A percentile compares a stretch with the other conserved stretches of the same genome.
These are phyloP conservation scores for Gardenia jasminoides DNA, from an alignment of 257 asterid genomes.

Conservation along the genomic window DNA sequence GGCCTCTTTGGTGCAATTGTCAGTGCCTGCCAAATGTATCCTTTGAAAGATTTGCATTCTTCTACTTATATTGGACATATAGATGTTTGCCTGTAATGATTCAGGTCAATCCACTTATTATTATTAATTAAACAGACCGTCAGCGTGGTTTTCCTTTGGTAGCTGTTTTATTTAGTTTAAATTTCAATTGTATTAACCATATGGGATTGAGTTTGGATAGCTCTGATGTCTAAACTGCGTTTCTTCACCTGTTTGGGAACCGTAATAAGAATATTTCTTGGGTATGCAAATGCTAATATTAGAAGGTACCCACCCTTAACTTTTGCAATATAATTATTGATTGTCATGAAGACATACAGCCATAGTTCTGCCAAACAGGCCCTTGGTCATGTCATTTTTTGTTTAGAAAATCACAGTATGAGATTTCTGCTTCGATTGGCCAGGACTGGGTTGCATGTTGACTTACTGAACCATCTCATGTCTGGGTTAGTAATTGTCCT, in stretches of 20 bases:
- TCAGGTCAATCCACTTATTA: neutral
- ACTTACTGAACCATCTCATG: neutral
- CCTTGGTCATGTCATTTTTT: neutral
- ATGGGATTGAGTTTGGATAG: neutral
- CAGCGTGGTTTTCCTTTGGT: neutral
- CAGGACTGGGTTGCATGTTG: neutral
- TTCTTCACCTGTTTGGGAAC: neutral
- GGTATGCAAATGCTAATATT: neutral
- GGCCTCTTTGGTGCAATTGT: constrained; percentile 87
- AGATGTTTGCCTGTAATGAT: neutral
- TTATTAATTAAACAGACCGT: neutral
- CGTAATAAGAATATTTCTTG: neutral
- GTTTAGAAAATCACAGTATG: neutral
- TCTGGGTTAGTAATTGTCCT: constrained; percentile 22
- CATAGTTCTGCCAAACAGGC: neutral
- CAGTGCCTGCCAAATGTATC: constrained; percentile 91
- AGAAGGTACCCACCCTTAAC: neutral
- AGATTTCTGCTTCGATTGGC: neutral
- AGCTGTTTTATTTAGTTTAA: neutral
- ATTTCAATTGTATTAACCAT: neutral
- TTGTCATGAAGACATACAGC: neutral
- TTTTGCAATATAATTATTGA: neutral
- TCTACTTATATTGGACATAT: neutral
- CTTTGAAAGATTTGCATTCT: constrained; percentile 19
- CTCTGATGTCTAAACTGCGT: too few relatives aligned